Base-by-base conservation (phyloP, 208 protist genomes). In the Acanthamoeba rhysodes region DNA sequence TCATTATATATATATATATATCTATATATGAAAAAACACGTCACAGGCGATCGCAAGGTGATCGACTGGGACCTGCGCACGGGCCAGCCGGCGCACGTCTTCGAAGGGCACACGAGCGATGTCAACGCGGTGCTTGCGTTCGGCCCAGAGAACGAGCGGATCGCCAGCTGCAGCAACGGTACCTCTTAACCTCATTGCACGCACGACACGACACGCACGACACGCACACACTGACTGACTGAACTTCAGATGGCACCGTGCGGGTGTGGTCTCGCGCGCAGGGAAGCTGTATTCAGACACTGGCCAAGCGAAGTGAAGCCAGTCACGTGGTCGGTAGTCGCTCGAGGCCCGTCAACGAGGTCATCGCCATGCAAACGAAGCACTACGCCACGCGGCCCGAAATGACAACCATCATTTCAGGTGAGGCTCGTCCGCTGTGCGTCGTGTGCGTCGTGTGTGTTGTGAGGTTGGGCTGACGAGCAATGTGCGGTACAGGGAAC, bases 61-160 rank as follows among this genome's bases (percentile, higher is more conserved):
- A 48, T 80, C 32, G 72, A 80, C 41, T 80, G 72, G 72, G 72
- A 80, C 72, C 16, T 80, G 34, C 29, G 72, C 29, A 48, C 41
- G 22, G 22, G 12, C 72, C 32, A 41, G 72, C 72, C 72, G 7
- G 72, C 72, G 34, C 41, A 80, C 12, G 41, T 80, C 72, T 80
- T 80, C 72, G 7, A 1, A 0, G 72, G 72, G 27, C 62, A 70
- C n/a, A 24, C 20, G 24, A 27, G n/a, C 8, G 27, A n/a, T 7
- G n/a, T 70, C 62, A 70, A 70, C 62, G 27, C 62, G 4, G 62
- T 70, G 4, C 62, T 70, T 70, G 8, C 24, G 0, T 29, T n/a
- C 24, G 62, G 62, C 9, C 7, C 62, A 16, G 27, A 2, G 27
- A 32, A 70, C 62, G 62, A 70, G 20, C 62, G 24, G 24, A 32